A percentile compares a stretch with the other conserved stretches of the same genome.
Evolutionary conservation across 176 grass and related monocot genomes (phyloP).

Genomic region (Musa troglodytarum): DNA sequence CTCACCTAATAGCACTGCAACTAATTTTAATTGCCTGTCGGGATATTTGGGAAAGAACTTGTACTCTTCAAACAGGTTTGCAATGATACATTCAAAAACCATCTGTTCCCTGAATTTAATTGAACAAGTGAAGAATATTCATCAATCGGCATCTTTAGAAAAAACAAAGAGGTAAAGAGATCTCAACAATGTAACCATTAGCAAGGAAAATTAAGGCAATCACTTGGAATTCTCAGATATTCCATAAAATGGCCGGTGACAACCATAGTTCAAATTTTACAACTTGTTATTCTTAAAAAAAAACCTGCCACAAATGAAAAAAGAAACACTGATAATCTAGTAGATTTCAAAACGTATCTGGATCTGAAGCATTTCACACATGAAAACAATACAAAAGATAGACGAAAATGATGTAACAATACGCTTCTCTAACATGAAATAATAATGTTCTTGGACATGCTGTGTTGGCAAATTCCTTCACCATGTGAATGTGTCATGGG

Average conservation of each 20-base stretch:
- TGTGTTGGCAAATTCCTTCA: too few species aligned
- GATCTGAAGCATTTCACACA: too few species aligned
- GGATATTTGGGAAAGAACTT: conserved; percentile 98
- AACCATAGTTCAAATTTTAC: background rate
- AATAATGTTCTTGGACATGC: too few species aligned
- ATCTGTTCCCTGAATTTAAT: conserved; percentile 50
- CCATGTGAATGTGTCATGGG: too few species aligned
- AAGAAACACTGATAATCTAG: background rate
- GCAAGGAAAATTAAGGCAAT: background rate
- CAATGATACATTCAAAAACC: conserved; percentile 78
- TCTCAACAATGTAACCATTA: background rate
- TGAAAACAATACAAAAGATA: too few species aligned
- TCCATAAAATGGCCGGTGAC: too few species aligned
- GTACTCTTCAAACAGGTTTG: conserved; percentile 91
- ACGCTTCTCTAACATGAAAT: too few species aligned
- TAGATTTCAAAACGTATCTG: background rate
- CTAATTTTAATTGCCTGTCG: conserved; percentile 75
- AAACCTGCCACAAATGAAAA: background rate
- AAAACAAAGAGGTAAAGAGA: background rate
- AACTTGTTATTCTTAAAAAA: background rate
- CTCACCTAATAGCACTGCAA: conserved; percentile 82
- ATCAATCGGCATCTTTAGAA: background rate
- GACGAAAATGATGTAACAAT: too few species aligned
- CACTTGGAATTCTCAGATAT: too few species aligned
- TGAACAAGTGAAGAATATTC: background rate